A percentile compares a stretch with the other conserved stretches of the same genome.
Conservation (phyloP, 805 yeast species). For the Saccharomycopsis vini region DNA sequence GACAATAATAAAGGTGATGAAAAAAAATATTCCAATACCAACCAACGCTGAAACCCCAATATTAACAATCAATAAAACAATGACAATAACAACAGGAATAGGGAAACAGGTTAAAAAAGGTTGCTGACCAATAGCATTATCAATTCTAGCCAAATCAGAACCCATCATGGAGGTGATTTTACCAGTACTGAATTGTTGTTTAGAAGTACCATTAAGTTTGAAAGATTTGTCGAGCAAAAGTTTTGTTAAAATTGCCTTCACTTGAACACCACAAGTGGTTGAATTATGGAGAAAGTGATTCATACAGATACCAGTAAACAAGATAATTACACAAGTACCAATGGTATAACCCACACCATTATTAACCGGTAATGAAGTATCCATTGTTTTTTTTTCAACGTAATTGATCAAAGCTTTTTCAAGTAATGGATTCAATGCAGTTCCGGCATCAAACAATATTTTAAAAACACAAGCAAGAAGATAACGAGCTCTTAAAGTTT, state of each 20-base stretch:
- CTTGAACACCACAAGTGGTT: slow-evolving; percentile 56
- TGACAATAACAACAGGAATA: slow-evolving; percentile 46
- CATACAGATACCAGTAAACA: slow-evolving; percentile 29
- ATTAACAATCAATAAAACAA: slow-evolving; percentile 52
- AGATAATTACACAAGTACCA: slow-evolving; percentile 40
- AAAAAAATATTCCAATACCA: slow-evolving; percentile 46
- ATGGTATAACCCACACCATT: slow-evolving; percentile 54
- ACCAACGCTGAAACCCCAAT: slow-evolving; percentile 61
- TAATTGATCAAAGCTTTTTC: slow-evolving; percentile 46
- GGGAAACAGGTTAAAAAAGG: slow-evolving; percentile 47
- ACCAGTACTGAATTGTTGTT: slow-evolving; percentile 48
- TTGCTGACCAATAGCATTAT: slow-evolving; percentile 54
- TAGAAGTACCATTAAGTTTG: slow-evolving; percentile 42
- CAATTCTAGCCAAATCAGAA: slow-evolving; percentile 68
- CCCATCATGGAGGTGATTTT: slow-evolving; percentile 66
- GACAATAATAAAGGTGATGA: slow-evolving; percentile 28
- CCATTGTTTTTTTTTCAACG: slow-evolving; percentile 37
- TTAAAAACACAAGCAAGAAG: slow-evolving; percentile 33
- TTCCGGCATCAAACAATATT: slow-evolving; percentile 37
- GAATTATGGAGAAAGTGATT: slow-evolving; percentile 46
- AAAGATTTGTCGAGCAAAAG: slow-evolving; percentile 59
- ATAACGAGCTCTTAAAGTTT: slow-evolving; percentile 42
- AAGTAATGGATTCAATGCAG: slow-evolving; percentile 46
- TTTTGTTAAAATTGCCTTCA: slow-evolving; percentile 56
- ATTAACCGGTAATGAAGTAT: slow-evolving; percentile 26